Percentiles rank a stretch among this genome's conserved stretches.
phyloP scores from a whole-genome alignment of 2,329 filamentous ascomycete species.

The Talaromyces amestolkiae region DNA sequence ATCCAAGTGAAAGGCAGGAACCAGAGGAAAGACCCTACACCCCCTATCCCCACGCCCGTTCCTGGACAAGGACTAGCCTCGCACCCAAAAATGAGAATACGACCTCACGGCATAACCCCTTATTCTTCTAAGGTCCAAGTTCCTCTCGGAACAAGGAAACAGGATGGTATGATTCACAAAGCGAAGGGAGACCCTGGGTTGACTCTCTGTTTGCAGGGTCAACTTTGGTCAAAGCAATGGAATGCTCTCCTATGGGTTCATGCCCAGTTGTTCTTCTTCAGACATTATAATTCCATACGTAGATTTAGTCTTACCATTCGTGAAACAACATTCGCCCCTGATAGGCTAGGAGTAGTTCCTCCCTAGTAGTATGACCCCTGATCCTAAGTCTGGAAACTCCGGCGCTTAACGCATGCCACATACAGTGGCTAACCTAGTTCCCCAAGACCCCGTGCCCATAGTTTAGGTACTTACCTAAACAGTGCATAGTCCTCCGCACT shows the following conservation, averaged over 20 bases:
- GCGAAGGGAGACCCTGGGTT: background rate
- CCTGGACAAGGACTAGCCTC: background rate
- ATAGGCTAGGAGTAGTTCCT: background rate
- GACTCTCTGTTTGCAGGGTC: background rate
- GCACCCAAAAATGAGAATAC: background rate
- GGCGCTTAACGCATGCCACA: background rate
- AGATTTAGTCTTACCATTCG: too few relatives aligned
- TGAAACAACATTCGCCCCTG: background rate
- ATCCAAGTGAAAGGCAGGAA: background rate
- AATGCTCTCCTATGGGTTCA: background rate
- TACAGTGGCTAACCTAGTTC: background rate
- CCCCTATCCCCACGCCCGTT: background rate
- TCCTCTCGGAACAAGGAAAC: background rate
- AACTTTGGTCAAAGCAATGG: background rate
- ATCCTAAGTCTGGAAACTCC: background rate
- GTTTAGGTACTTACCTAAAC: background rate
- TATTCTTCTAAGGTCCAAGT: background rate
- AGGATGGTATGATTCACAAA: background rate
- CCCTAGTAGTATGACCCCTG: background rate
- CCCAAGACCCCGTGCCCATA: background rate
- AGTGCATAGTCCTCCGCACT: background rate
- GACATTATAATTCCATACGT: too few relatives aligned
- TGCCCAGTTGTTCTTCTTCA: background rate
- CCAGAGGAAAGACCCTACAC: background rate
- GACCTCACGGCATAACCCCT: background rate